Evolutionary conservation across 2,329 filamentous ascomycete genomes (phyloP).

Genomic region (Uncinocarpus reesii): DNA sequence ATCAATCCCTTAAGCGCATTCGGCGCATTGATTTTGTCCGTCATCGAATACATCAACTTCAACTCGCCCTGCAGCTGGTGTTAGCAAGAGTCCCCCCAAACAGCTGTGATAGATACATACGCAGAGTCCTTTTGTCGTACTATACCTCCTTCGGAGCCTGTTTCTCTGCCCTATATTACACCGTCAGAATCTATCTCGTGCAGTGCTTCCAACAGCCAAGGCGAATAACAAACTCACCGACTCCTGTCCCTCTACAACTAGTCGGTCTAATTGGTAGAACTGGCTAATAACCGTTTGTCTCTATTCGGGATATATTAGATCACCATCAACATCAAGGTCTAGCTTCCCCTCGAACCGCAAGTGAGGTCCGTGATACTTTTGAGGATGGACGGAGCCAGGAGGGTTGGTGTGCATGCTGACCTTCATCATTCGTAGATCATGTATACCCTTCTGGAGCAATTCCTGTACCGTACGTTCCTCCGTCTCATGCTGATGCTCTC

Average conservation of each 20-base stretch:
- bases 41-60: not conserved
- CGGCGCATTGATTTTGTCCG: not conserved
- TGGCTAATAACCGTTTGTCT: conserved; percentile 90
- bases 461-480: conserved; percentile 75
- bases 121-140: conserved; percentile 65
- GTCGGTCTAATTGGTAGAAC: conserved; percentile 81
- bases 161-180: conserved; percentile 54
- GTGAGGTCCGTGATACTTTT: not conserved
- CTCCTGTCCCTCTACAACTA: conserved; percentile 85
- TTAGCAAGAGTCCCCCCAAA: not conserved
- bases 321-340: not conserved
- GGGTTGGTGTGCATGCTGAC: conserved; percentile 42
- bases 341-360: not conserved
- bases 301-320: conserved; percentile 40
- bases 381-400: not conserved
- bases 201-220: not conserved
- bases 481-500: conserved; percentile 61
- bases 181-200: conserved; percentile 7
- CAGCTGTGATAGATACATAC: conserved; percentile 39
- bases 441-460: conserved; percentile 75
- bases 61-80: conserved; percentile 2
- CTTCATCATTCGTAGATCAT: conserved; percentile 83
- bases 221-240: conserved; percentile 47
- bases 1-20: not conserved
- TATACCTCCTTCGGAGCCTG: conserved; percentile 52